Evolutionary conservation across 164 flowering plant genomes (phyloP), one percentile per base, ranked within the genome.

Genomic region (Umbellularia californica): DNA sequence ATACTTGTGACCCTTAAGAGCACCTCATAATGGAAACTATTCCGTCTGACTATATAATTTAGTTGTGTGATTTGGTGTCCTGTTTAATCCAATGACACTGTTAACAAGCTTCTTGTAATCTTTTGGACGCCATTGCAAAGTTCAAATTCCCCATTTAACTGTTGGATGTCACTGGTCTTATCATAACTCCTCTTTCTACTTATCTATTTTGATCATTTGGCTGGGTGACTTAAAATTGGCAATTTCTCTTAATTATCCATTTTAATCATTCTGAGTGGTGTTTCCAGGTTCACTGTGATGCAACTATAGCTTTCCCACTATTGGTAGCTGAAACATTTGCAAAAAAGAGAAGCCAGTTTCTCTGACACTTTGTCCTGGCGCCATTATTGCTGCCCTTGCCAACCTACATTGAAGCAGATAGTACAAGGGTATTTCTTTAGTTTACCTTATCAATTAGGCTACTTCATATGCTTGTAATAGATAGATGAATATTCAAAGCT

Each of bases 291-390:
- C 95, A 92, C 72, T 95, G 98, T 77, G 97, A 95, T 84, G 97
- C 98, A 76, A 95, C 97, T 20, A 95, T 91, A 74, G 97, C 97
- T 13, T 92, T 95, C 75, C 98, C 98, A 20, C 70, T 95, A 33
- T 81, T 95, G 76, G 94, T 95, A 22, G 95, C 98, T 0, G 93
- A 91, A 80, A 95, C 97, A 77, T 92, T 95, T 87, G 95, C 97
- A n/a, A 70, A 81, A n/a, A 84, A 77, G 79, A 65, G 55, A 27
- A 78, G 77, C 47, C n/a, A 77, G 13, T 47, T 22, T 65, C 12
- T 19, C 28, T 58, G 72, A 72, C 52, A 23, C 51, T n/a, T 68
- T 50, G 7, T 75, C 51, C 41, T 74, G 68, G 66, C 25, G 1
- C 22, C 50, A 25, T 27, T 70, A 13, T 55, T 52, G 41, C 22